Conservation (phyloP, 1,284 basidiomycete genomes). For the Heliocybe sulcata region DNA sequence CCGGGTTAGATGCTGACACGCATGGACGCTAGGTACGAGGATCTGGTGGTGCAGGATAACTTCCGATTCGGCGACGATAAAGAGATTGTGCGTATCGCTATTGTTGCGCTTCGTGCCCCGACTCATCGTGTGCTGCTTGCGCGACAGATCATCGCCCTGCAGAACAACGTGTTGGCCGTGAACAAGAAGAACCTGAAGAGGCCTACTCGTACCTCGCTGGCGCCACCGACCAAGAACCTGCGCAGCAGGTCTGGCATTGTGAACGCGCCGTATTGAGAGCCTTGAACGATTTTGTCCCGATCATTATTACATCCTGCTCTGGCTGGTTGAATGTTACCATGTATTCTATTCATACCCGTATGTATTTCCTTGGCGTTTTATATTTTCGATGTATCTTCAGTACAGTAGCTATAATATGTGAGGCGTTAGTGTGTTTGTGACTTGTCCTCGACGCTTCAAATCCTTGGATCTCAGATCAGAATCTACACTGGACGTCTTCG, state of each 20-base stretch:
- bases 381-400: background rate
- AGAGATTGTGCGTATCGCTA: conserved; percentile 67
- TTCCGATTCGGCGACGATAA: conserved; percentile 96
- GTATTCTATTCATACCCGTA: background rate
- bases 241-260: conserved; percentile 59
- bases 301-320: too few species aligned
- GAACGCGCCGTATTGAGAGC: conserved; percentile 56
- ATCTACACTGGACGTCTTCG: background rate
- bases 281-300: background rate
- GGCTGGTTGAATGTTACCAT: background rate
- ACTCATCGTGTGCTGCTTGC: background rate
- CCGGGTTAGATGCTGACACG: background rate
- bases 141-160: conserved; percentile 81
- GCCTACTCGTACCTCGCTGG: conserved; percentile 79
- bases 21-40: conserved; percentile 62
- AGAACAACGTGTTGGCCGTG: conserved; percentile 90
- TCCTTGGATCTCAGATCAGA: background rate
- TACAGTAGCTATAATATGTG: background rate
- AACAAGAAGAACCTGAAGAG: conserved; percentile 90
- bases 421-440: background rate
- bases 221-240: conserved; percentile 33
- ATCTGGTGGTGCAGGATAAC: conserved; percentile 91
- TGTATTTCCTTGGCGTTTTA: background rate
- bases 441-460: too few species aligned
- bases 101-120: background rate